A percentile compares a stretch with the other conserved stretches of the same genome.
Conservation (phyloP, 1,284 basidiomycete species). For the Cystobasidium slooffiae region DNA sequence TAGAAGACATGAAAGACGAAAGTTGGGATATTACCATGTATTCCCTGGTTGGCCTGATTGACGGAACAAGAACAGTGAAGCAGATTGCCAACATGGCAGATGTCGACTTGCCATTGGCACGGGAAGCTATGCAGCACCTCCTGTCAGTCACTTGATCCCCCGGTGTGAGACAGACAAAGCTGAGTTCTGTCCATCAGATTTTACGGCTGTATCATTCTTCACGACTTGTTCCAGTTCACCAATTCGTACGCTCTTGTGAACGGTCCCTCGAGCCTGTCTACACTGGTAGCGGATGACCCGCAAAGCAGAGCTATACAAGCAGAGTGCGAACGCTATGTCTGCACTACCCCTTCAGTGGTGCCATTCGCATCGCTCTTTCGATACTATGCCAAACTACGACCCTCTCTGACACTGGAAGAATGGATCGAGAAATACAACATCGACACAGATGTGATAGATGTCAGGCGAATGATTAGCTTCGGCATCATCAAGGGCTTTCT, state of each 20-base stretch:
- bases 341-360: constrained; percentile 23
- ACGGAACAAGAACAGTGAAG: constrained; percentile 88
- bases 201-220: constrained; percentile 93
- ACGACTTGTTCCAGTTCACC: constrained; percentile 97
- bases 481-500: constrained; percentile 99
- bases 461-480: constrained; percentile 93
- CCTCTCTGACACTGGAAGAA: constrained; percentile 79
- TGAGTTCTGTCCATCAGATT: constrained; percentile 63
- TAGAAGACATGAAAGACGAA: constrained; percentile 76
- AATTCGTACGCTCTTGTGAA: constrained; percentile 84
- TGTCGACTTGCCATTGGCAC: constrained; percentile 80
- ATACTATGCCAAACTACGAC: constrained; percentile 77
- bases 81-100: constrained; percentile 87
- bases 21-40: constrained; percentile 97
- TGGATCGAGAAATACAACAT: constrained; percentile 86
- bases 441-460: constrained; percentile 76
- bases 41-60: constrained; percentile 71
- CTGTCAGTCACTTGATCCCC: constrained; percentile 66
- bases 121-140: constrained; percentile 88
- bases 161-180: constrained; percentile 20
- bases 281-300: constrained; percentile 48
- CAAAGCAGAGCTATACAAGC: constrained; percentile 45
- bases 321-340: constrained; percentile 53
- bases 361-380: constrained; percentile 40
- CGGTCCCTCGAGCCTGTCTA: constrained; percentile 41